Conservation (phyloP, 495 filamentous ascomycete genomes). For the Penicillium ochrochloron region DNA sequence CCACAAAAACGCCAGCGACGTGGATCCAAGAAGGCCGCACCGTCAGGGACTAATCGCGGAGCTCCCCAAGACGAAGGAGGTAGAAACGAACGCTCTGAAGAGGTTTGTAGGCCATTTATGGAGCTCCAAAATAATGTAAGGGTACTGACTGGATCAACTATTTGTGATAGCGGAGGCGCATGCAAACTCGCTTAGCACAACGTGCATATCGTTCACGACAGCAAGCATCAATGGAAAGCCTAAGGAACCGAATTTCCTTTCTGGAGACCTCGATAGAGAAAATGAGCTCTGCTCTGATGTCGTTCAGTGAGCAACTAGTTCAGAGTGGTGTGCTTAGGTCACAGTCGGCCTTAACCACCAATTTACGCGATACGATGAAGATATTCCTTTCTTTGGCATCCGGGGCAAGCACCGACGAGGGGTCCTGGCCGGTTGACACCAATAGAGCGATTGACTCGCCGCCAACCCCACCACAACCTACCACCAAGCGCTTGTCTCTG, state of each 20-base stretch:
- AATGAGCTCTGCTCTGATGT: constrained; percentile 73
- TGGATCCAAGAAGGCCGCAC: constrained; percentile 7
- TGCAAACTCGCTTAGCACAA: constrained; percentile 87
- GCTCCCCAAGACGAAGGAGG: constrained; percentile 23
- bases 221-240: constrained; percentile 75
- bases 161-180: constrained; percentile 69
- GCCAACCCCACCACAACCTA: constrained; percentile 1
- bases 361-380: constrained; percentile 41
- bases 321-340: constrained; percentile 50
- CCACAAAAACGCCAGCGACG: constrained; percentile 19
- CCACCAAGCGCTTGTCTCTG: background rate
- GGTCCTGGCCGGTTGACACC: constrained; percentile 9
- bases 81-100: constrained; percentile 25
- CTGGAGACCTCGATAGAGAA: constrained; percentile 70
- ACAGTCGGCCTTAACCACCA: constrained; percentile 38
- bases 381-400: constrained; percentile 32
- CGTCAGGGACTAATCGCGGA: constrained; percentile 25
- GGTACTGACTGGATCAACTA: constrained; percentile 1
- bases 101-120: constrained; percentile 23
- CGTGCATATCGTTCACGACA: constrained; percentile 84
- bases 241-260: constrained; percentile 68
- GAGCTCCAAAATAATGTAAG: constrained; percentile 3
- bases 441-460: constrained; percentile 1
- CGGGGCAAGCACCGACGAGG: constrained; percentile 21
- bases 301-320: constrained; percentile 66